Percentiles rank a stretch among this genome's conserved stretches.
Evolutionary conservation across 805 yeast species (phyloP).

Genomic region (Candida maesae): DNA sequence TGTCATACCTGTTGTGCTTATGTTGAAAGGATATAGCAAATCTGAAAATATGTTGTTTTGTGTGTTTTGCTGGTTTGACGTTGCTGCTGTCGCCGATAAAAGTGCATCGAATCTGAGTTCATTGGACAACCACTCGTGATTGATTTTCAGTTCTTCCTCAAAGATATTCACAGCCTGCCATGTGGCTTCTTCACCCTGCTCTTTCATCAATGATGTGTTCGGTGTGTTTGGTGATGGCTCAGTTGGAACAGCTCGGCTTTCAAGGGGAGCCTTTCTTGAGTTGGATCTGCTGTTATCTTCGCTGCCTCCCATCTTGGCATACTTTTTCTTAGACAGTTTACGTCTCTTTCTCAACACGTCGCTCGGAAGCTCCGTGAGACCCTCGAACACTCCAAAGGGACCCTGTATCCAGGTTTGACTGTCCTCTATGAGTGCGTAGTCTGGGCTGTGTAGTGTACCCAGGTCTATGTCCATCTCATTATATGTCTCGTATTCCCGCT

Average conservation of each 20-base stretch:
- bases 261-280: constrained; percentile 2
- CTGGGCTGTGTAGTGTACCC: constrained; percentile 48
- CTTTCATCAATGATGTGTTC: neutral
- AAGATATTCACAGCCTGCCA: constrained; percentile 18
- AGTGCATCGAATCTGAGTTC: constrained; percentile 71
- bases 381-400: constrained; percentile 81
- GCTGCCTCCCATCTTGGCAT: constrained; percentile 13
- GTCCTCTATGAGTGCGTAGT: constrained; percentile 36
- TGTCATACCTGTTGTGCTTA: neutral
- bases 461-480: constrained; percentile 79
- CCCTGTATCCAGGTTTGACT: constrained; percentile 56
- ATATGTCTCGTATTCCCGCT: constrained; percentile 63
- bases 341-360: constrained; percentile 24
- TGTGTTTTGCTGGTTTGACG: constrained; percentile 47
- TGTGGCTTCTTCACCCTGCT: neutral
- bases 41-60: constrained; percentile 53
- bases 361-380: constrained; percentile 26
- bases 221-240: neutral
- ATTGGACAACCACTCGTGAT: constrained; percentile 59
- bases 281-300: constrained; percentile 16
- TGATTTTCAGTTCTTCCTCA: constrained; percentile 16
- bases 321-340: constrained; percentile 24
- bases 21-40: constrained; percentile 36
- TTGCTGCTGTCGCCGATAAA: constrained; percentile 65
- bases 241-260: neutral